Evolutionary conservation across 345 rosid genomes (phyloP).

Genomic region (Eucalyptus viminalis): DNA sequence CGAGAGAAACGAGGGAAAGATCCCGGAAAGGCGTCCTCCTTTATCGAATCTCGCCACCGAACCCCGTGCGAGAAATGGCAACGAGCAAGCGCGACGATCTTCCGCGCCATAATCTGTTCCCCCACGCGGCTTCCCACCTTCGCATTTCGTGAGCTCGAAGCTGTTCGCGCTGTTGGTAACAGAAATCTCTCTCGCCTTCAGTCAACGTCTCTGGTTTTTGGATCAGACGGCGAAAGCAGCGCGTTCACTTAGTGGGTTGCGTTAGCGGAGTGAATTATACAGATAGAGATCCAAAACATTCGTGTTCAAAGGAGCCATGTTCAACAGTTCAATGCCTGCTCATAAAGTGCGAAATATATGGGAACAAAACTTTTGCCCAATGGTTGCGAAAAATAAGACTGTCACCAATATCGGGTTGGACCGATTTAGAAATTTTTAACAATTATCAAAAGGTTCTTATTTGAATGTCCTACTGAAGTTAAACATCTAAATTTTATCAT

Average conservation of each 20-base stretch:
- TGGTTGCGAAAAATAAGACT: not conserved
- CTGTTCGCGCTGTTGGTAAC: no score
- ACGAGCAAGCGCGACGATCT: not conserved
- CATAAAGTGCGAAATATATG: not conserved
- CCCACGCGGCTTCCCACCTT: not conserved
- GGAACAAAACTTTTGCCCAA: not conserved
- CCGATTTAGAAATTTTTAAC: no score
- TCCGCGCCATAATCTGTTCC: not conserved
- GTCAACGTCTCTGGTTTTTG: not conserved
- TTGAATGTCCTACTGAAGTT: no score
- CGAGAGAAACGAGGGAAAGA: not conserved
- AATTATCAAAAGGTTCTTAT: no score
- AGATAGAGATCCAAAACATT: not conserved
- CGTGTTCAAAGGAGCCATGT: not conserved
- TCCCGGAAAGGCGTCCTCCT: not conserved
- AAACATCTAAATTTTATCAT: no score
- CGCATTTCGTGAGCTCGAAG: not conserved
- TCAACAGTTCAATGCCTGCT: not conserved
- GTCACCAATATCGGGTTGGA: not conserved
- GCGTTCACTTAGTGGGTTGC: not conserved
- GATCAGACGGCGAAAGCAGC: not conserved
- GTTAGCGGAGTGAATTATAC: not conserved
- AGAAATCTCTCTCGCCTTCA: not conserved
- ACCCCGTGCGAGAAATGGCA: not conserved
- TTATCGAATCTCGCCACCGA: not conserved